Conservation (phyloP, 2,329 filamentous ascomycete species). For the Amylocarpus encephaloides region DNA sequence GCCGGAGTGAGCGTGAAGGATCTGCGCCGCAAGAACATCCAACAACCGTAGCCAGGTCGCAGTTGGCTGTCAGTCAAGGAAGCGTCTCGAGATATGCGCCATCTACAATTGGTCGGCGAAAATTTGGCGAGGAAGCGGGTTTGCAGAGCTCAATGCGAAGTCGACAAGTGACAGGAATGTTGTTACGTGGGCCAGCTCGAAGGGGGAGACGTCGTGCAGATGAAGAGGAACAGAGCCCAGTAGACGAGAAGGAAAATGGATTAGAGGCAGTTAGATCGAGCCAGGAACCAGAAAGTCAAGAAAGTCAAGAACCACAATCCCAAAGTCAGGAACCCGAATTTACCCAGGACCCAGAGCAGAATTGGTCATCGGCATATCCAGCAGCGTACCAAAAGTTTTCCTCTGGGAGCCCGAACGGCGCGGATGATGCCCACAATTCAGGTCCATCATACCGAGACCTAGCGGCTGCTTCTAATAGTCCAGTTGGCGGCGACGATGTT, state of each 20-base stretch:
- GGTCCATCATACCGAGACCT: background rate
- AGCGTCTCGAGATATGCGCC: conserved; percentile 46
- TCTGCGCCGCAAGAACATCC: conserved; percentile 30
- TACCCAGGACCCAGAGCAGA: conserved; percentile 23
- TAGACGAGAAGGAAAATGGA: conserved; percentile 31
- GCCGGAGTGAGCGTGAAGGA: conserved; percentile 20
- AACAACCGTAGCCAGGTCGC: conserved; percentile 43
- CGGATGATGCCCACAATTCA: conserved; percentile 16
- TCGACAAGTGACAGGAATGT: conserved; percentile 71
- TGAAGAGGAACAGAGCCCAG: conserved; percentile 38
- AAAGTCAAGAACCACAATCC: conserved; percentile 21
- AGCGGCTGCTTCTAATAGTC: conserved; percentile 19
- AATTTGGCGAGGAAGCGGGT: conserved; percentile 56
- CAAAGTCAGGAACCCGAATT: conserved; percentile 26
- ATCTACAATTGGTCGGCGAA: conserved; percentile 43
- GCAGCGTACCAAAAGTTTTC: conserved; percentile 30
- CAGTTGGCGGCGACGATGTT: conserved; percentile 12
- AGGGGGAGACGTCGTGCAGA: conserved; percentile 60
- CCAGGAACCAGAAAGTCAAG: conserved; percentile 28
- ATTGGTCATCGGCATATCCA: conserved; percentile 33
- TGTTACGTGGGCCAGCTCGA: conserved; percentile 73
- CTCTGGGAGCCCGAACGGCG: conserved; percentile 43
- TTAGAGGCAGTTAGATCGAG: conserved; percentile 27
- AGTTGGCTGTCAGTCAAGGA: conserved; percentile 41
- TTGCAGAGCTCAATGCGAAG: conserved; percentile 69